Evolutionary conservation across 345 rosid species (phyloP).

Genomic region (Dipteronia dyeriana): DNA sequence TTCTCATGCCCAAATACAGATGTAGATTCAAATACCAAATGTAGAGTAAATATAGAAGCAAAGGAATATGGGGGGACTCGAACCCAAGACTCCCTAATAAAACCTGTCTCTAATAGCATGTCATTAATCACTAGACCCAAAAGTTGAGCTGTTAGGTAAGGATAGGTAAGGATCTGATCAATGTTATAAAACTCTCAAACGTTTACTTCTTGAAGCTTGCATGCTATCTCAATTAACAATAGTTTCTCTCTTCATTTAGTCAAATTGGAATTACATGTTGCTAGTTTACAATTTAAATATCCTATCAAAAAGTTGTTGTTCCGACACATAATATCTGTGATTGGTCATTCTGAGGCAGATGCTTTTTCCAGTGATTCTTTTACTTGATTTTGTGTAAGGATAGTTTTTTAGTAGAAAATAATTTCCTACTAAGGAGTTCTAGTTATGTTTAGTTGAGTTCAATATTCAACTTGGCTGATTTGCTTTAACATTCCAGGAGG

Average conservation of each 20-base stretch:
- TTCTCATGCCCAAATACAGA: background rate
- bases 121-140: background rate
- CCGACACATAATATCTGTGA: background rate
- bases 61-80: background rate
- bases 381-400: background rate
- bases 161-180: background rate
- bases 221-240: background rate
- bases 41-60: background rate
- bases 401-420: background rate
- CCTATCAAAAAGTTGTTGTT: background rate
- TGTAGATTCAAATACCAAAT: background rate
- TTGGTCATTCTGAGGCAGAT: background rate
- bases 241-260: background rate
- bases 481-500: conserved; percentile 34
- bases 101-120: background rate
- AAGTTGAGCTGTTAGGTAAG: background rate
- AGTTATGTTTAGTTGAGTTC: background rate
- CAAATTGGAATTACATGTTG: background rate
- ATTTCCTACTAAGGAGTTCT: background rate
- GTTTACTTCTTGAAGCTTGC: background rate
- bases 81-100: background rate
- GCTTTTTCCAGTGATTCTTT: background rate
- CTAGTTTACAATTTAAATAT: background rate
- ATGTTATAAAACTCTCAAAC: background rate
- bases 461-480: conserved; percentile 8